Base-by-base conservation (phyloP, 139 green algal genomes). In the Mychonastes homosphaera region DNA sequence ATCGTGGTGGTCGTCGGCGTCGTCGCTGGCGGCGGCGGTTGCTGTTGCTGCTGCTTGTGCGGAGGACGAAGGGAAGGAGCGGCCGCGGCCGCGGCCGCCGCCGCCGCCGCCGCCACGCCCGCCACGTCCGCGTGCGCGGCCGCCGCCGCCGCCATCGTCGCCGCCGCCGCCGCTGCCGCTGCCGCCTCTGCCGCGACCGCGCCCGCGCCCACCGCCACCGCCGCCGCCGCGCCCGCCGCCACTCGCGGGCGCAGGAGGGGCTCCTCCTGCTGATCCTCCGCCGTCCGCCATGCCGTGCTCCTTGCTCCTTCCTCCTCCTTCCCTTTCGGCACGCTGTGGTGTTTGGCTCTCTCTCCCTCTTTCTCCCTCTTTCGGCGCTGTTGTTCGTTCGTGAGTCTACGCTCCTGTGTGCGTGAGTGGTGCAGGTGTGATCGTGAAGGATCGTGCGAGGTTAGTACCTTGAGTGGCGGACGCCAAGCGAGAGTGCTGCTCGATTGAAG, bases 1-100 rank as follows among this genome's bases (percentile, higher is more conserved):
- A 24, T 46, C 32, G 34, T 54, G 58, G 50, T 26, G 58, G 23
- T n/a, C n/a, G n/a, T n/a, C n/a, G n/a, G n/a, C n/a, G n/a, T n/a
- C n/a, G n/a, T n/a, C 19, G 29, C 58, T 34, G 30, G 32, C 2
- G 28, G 41, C 27, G 28, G 28, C 47, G n/a, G 56, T 34, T 56
- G 40, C 50, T 53, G 33, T 8, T 43, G 33, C 43, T 62, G 56
- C 33, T 34, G 41, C 50, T 33, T 33, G 6, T 35, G 39, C 13
- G n/a, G 23, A 2, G 6, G 15, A 23, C 21, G 47, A 43, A 9
- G 33, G 32, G 28, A 12, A 8, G 5, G 13, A 6, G 7, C 12
- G 44, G n/a, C 7, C 27, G 48, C 30, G 38, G 27, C 35, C 48
- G 55, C 47, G 33, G 35, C 3, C 21, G 36, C 0, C 40, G 27